phyloP scores from a whole-genome alignment of 1,139 yeast genomes.

The Kodamaea alishanica region DNA sequence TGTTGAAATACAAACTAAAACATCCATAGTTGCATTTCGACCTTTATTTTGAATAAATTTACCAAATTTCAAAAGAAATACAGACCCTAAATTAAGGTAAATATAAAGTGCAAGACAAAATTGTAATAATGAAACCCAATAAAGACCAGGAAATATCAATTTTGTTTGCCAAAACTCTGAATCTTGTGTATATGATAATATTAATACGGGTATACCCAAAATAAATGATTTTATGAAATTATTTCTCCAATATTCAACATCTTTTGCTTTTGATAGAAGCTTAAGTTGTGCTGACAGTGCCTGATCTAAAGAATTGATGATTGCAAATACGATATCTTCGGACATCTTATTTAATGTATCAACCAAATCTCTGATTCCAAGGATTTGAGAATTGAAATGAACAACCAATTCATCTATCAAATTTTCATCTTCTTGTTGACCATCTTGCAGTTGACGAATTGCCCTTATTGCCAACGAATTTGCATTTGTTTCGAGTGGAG shows the following conservation, averaged over 20 bases:
- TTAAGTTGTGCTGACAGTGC: slow-evolving; percentile 61
- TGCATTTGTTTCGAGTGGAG: slow-evolving; percentile 11
- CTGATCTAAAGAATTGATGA: slow-evolving; percentile 42
- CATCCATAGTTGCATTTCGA: slow-evolving; percentile 86
- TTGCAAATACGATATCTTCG: slow-evolving; percentile 33
- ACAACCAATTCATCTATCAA: slow-evolving; percentile 37
- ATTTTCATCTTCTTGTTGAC: slow-evolving; percentile 14
- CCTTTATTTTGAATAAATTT: slow-evolving; percentile 64
- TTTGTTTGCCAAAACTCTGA: slow-evolving; percentile 27
- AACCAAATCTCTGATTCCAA: slow-evolving; percentile 60
- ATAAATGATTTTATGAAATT: slow-evolving; percentile 50
- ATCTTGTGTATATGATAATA: slow-evolving; percentile 49
- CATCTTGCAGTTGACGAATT: slow-evolving; percentile 10
- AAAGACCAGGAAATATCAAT: slow-evolving; percentile 50
- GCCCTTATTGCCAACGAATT: slow-evolving; percentile 16
- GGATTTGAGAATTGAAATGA: slow-evolving; percentile 36
- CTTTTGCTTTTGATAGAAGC: slow-evolving; percentile 64
- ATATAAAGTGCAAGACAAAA: slow-evolving; percentile 60
- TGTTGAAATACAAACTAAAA: slow-evolving; percentile 80
- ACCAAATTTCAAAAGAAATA: slow-evolving; percentile 62
- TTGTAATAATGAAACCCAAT: slow-evolving; percentile 58
- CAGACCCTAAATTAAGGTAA: slow-evolving; percentile 62
- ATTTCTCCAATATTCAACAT: slow-evolving; percentile 64
- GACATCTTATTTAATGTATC: slow-evolving; percentile 32
- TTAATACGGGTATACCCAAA: slow-evolving; percentile 62